Evolutionary conservation across 441 rosid species (phyloP).

Genomic region (Biscutella auriculata): DNA sequence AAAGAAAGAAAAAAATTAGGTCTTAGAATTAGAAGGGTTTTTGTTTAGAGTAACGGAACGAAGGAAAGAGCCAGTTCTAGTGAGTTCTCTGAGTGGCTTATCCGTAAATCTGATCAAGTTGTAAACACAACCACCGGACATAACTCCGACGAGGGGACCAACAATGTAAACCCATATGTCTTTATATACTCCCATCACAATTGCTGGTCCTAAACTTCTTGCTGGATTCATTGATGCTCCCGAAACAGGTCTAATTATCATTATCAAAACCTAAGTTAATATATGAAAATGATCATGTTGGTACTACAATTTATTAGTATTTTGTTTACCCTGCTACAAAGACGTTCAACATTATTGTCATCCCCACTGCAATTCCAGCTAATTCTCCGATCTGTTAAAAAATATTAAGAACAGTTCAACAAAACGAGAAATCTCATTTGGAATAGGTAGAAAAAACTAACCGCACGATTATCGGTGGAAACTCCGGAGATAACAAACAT

Average conservation of each 20-base stretch:
- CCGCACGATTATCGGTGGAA: slow-evolving; percentile 47
- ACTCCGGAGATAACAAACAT: slow-evolving; percentile 59
- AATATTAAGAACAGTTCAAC: background rate
- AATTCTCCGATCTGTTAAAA: slow-evolving; percentile 34
- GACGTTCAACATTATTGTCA: slow-evolving; percentile 65
- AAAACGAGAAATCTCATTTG: background rate
- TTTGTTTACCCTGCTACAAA: slow-evolving; percentile 55
- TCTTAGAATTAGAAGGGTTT: background rate
- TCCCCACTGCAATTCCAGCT: slow-evolving; percentile 57
- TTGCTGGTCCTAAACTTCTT: slow-evolving; percentile 71
- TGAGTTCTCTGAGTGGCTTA: slow-evolving; percentile 31
- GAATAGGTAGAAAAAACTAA: slow-evolving; percentile 7
- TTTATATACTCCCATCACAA: slow-evolving; percentile 35
- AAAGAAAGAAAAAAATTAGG: background rate
- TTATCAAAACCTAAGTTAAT: background rate
- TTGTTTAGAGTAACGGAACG: background rate
- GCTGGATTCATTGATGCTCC: slow-evolving; percentile 90
- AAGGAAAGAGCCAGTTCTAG: slow-evolving; percentile 20
- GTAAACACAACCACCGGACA: slow-evolving; percentile 43
- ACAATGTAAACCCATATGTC: slow-evolving; percentile 57
- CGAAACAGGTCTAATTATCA: slow-evolving; percentile 33
- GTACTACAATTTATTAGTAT: background rate
- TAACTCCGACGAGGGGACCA: slow-evolving; percentile 49
- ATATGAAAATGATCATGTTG: too few relatives aligned
- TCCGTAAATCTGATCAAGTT: slow-evolving; percentile 34